A percentile compares a stretch with the other conserved stretches of the same genome.
Evolutionary conservation across 2,329 filamentous ascomycete species (phyloP).

Genomic region (Exophiala oligosperma): DNA sequence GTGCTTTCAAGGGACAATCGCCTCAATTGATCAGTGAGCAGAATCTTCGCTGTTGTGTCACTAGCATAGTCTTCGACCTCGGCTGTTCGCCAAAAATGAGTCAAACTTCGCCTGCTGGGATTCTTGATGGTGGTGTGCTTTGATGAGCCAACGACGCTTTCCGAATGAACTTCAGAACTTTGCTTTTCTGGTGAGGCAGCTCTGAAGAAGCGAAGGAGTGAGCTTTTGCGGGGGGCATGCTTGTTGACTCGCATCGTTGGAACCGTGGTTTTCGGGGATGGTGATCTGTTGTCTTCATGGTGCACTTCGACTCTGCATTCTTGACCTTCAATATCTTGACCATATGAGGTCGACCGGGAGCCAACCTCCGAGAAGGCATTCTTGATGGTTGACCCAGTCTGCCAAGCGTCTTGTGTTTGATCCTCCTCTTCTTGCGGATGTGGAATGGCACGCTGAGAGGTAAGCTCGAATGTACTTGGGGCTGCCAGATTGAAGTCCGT

Average conservation of each 20-base stretch:
- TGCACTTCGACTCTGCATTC: background rate
- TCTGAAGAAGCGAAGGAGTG: constrained; percentile 26
- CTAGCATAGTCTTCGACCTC: constrained; percentile 7
- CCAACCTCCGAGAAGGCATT: background rate
- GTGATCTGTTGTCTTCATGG: background rate
- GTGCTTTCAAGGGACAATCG: constrained; percentile 8
- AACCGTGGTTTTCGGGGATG: constrained; percentile 4
- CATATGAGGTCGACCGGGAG: no score
- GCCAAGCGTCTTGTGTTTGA: background rate
- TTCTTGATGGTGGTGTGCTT: background rate
- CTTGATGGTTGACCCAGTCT: no score
- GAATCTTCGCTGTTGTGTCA: background rate
- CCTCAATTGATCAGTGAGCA: constrained; percentile 6
- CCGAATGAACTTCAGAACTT: background rate
- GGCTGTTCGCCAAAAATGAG: constrained; percentile 21
- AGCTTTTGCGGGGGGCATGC: constrained; percentile 30
- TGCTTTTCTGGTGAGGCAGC: constrained; percentile 17
- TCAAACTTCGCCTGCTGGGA: constrained; percentile 19
- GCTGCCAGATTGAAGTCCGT: background rate
- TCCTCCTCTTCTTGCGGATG: background rate
- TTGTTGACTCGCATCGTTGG: constrained; percentile 9
- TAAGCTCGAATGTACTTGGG: constrained; percentile 20
- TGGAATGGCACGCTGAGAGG: background rate
- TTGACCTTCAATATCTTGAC: background rate
- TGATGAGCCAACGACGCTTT: background rate